Conservation (phyloP, 108 stramenopile genomes). For the Cyclotella baltica region DNA sequence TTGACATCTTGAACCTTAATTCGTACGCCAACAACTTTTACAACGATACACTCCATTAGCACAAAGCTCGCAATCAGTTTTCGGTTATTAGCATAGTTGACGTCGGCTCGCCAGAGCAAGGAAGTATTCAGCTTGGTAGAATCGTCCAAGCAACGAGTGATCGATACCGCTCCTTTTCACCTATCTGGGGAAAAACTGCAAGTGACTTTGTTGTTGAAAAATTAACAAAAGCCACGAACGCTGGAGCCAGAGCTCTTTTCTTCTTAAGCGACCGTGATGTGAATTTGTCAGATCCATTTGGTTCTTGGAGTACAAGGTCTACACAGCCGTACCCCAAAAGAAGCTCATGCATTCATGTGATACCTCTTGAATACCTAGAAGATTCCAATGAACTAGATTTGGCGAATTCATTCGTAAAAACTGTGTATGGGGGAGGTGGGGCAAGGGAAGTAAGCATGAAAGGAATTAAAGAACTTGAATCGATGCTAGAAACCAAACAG, state of each 20-base stretch:
- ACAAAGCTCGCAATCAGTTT: conserved; percentile 75
- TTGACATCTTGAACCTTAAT: no score
- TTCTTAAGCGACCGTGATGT: conserved; percentile 78
- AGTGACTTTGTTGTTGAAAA: conserved; percentile 31
- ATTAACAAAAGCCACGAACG: conserved; percentile 23
- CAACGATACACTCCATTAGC: no score
- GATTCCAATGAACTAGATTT: conserved; percentile 13
- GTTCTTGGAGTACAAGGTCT: conserved; percentile 76
- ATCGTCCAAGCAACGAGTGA: conserved; percentile 76
- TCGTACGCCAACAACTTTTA: no score
- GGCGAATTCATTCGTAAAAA: conserved; percentile 18
- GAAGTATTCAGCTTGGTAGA: conserved; percentile 59
- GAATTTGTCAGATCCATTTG: conserved; percentile 45
- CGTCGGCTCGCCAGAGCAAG: conserved; percentile 54
- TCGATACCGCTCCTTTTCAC: conserved; percentile 59
- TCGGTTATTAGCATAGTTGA: conserved; percentile 72
- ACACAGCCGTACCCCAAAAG: conserved; percentile 66
- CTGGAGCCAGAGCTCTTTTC: conserved; percentile 59
- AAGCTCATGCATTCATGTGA: not conserved
- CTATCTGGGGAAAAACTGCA: conserved; percentile 60
- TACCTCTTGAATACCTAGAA: not conserved
- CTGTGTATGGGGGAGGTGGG: conserved; percentile 70
- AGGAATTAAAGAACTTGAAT: conserved; percentile 39
- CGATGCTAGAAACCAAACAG: conserved; percentile 34
- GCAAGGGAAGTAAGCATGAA: conserved; percentile 59